Conservation (phyloP, 1,139 yeast species). For the Taphrina communis region DNA sequence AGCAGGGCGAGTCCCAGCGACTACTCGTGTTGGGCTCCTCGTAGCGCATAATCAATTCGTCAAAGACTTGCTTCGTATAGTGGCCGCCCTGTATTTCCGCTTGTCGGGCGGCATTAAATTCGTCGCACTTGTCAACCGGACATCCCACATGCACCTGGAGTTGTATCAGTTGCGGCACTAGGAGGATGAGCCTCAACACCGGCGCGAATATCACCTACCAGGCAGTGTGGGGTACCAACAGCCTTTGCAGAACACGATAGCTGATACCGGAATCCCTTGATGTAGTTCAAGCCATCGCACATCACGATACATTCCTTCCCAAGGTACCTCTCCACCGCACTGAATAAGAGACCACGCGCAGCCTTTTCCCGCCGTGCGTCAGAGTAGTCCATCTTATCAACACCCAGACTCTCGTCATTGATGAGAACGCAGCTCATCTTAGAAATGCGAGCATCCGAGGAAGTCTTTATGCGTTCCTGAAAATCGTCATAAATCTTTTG, state of each 20-base stretch:
- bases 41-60: constrained; percentile 77
- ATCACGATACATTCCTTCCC: constrained; percentile 74
- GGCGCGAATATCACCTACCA: constrained; percentile 49
- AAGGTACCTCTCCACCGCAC: constrained; percentile 85
- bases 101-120: constrained; percentile 60
- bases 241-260: constrained; percentile 92
- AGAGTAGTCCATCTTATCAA: constrained; percentile 67
- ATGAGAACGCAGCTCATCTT: constrained; percentile 69
- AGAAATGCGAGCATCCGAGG: constrained; percentile 57
- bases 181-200: background rate
- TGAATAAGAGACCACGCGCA: constrained; percentile 81
- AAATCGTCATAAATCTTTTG: constrained; percentile 59
- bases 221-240: constrained; percentile 78
- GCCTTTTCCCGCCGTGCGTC: constrained; percentile 71
- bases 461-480: constrained; percentile 57
- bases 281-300: constrained; percentile 83
- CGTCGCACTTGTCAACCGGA: constrained; percentile 64
- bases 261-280: constrained; percentile 94
- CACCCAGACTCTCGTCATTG: constrained; percentile 78
- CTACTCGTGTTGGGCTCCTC: constrained; percentile 90
- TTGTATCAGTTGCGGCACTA: too few relatives aligned
- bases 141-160: constrained; percentile 67
- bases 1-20: constrained; percentile 94
- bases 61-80: constrained; percentile 51
- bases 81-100: constrained; percentile 44